Evolutionary conservation across 371 early-diverging fungal species (phyloP), one percentile per base, ranked within the genome.

Genomic region (Mortierella sp.): DNA sequence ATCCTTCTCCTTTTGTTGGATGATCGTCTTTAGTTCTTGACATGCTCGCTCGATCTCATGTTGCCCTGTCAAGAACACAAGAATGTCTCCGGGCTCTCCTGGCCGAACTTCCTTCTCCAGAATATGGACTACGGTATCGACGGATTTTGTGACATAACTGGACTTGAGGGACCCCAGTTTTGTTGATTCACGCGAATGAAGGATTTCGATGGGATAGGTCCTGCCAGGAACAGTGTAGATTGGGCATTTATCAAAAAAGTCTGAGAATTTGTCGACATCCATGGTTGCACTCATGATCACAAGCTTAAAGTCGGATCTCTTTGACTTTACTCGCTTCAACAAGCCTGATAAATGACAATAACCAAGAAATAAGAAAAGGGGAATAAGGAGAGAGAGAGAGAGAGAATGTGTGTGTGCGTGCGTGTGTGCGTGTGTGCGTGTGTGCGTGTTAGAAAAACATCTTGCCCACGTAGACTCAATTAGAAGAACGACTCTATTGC

Each of bases 51-150:
- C 95, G 62, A 98, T 97, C 50, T 98, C 98, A 15, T 91, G 86
- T 71, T 94, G 93, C 2, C 98, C 98, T 0, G 98, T 96, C 61
- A 98, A 76, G 80, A 98, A 98, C 3, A 97, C 95, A 4, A 99
- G 83, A 46, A 93, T 79, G 61, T 95, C 94, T 19, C 94, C 95
- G 2, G 87, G 84, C 7, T 79, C 73, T 2, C 70, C 67, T 1
- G 73, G 66, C 28, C 51, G 59, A 3, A 87, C 82, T 64, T 96
- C 94, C 25, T 81, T 83, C 14, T 80, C 81, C 75, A 95, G 95
- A 43, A 97, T 92, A 28, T 92, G 87, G 83, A 95, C 80, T 1
- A 91, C 93, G 2, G 93, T 88, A 11, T 95, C 92, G 16, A 97
- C 90, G 7, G 93, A 84, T 18, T 86, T 83, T 11, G 88, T 84